Conservation (phyloP, 2,329 filamentous ascomycete species). For the Penicillium sp. region DNA sequence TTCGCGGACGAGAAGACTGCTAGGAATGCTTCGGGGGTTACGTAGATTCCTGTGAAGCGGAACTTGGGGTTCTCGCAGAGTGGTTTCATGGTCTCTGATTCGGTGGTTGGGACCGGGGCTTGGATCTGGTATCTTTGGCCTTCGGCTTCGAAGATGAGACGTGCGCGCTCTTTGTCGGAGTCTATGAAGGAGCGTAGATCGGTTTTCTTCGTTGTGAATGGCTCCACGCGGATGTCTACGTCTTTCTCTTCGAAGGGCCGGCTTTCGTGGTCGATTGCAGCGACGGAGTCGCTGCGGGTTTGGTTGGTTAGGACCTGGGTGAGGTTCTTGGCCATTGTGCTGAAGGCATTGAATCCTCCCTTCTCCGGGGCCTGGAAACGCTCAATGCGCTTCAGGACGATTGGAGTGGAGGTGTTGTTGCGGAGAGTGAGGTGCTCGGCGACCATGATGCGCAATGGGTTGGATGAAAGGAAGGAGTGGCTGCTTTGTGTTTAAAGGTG, state of each 20-base stretch:
- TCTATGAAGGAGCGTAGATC: slow-evolving; percentile 62
- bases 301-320: slow-evolving; percentile 45
- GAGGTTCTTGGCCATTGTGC: slow-evolving; percentile 51
- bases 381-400: slow-evolving; percentile 73
- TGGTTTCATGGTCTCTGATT: slow-evolving; percentile 62
- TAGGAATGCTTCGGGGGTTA: slow-evolving; percentile 56
- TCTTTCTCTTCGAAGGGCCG: slow-evolving; percentile 63
- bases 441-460: slow-evolving; percentile 32
- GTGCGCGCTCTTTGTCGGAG: slow-evolving; percentile 64
- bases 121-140: slow-evolving; percentile 72
- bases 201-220: slow-evolving; percentile 68
- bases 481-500: neutral
- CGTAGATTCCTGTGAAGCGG: slow-evolving; percentile 68
- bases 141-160: slow-evolving; percentile 69
- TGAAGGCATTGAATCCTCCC: slow-evolving; percentile 28
- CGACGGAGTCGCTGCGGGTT: slow-evolving; percentile 47
- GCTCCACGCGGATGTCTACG: slow-evolving; percentile 63
- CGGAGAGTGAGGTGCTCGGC: slow-evolving; percentile 66
- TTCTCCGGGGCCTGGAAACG: slow-evolving; percentile 63
- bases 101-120: slow-evolving; percentile 62
- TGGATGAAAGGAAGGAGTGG: neutral
- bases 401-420: slow-evolving; percentile 73
- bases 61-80: slow-evolving; percentile 54
- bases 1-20: slow-evolving; percentile 70
- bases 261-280: slow-evolving; percentile 51